Evolutionary conservation across 768 basidiomycete species (phyloP), one percentile per base, ranked within the genome.

Genomic region (Lactarius evosmus): DNA sequence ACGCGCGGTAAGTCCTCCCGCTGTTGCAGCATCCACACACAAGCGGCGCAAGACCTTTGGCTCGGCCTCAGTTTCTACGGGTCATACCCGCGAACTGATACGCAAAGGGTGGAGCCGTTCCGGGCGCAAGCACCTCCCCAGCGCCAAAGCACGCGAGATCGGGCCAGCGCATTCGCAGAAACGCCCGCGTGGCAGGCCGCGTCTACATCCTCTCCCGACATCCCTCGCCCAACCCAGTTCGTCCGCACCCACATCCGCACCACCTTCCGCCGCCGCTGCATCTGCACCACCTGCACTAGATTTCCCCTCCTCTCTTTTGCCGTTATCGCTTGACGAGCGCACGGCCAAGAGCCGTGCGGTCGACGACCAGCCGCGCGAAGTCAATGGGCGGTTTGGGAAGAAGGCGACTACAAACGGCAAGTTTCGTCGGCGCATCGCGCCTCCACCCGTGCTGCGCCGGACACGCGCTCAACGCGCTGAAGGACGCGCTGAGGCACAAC

Each of bases 341-440:
- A 79, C 74, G 60, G 76, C 79, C 33, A 78, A 80, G 69, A 78
- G 79, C 3, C 72, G 80, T 17, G 78, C 79, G 7, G 74, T 78
- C 36, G 77, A 81, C 46, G 72, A 74, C 12, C 87, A 89, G 69
- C 87, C 87, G 2, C 79, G 87, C 62, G 82, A 84, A 58, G 74
- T 74, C 19, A 87, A 88, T 66, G 87, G 87, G 49, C 79, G 86
- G 19, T 89, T 89, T 67, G 86, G 85, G 38, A 85, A 82, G 76
- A 87, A 88, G 71, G 77, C 75, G 38, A 75, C 75, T 19, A 81
- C 79, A 14, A 78, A 81, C 54, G 80, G 80, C 56, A 77, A 73
- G 69, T 78, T 76, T 63, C 76, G 79, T 69, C 63, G 51, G 7
- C 65, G 46, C 34, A 2, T 56, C 32, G 54, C 33, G 38, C 52